Base-by-base conservation (phyloP, 495 filamentous ascomycete genomes). In the Lophium mytilinum region DNA sequence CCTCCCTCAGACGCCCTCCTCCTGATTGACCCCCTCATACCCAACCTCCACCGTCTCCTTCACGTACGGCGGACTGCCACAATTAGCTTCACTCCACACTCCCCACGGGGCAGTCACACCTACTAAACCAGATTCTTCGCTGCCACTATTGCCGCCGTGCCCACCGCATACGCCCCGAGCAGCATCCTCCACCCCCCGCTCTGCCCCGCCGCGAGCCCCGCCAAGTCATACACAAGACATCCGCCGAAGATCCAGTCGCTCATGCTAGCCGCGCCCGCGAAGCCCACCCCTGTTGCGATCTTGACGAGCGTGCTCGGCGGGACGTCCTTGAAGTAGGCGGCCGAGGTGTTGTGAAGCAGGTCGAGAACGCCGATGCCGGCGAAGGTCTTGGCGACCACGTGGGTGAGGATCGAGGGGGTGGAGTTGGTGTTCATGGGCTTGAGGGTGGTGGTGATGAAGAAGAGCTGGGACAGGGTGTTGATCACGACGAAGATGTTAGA, bases 231-330 rank as follows among this genome's bases (percentile, higher is more conserved):
- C 3, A 76, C 78, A 60, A 80, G 56, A 58, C 76, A 80, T 1
- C 73, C 73, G 10, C 78, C 78, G 53, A 80, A 71, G 19, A 79
- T 78, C 75, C 76, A 79, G 56, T 80, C 76, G 57, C 75, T 76
- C 24, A 53, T 48, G 11, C 64, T 68, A 10, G 70, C 72, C 5
- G 68, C 60, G 30, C 68, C 65, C 0, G 72, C 77, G 37, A 80
- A 76, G 0, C 72, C 73, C 3, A 76, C 47, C 4, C 70, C 75
- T 6, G 78, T 78, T 41, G 71, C 34, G 1, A 72, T 70, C 62
- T 77, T 77, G 50, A 78, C 73, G 9, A 68, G 37, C n/a, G 61
- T 69, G 9, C 59, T 69, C 1, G 76, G 69, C 11, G 66, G 59
- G 21, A 71, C 59, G 57, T 72, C 71, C 39, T 73, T 67, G 66